Conservation (phyloP, 139 green algal genomes). For the Chlorella sp. region DNA sequence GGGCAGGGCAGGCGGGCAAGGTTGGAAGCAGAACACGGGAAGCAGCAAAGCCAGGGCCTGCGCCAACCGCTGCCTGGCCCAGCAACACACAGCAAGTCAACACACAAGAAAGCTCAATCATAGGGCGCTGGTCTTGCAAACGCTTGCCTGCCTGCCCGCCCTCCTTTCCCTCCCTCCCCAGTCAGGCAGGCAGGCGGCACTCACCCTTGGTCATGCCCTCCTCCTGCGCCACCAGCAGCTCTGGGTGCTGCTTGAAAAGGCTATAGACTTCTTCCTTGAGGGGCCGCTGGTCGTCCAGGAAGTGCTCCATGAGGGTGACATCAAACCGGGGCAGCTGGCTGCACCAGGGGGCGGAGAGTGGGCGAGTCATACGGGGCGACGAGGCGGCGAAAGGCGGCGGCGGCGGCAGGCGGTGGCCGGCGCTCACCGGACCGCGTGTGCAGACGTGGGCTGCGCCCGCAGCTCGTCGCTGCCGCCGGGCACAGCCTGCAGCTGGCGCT, state of each 20-base stretch:
- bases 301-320: slow-evolving; percentile 52
- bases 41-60: background rate
- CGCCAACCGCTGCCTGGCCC: background rate
- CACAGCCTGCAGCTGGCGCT: background rate
- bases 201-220: slow-evolving; percentile 80
- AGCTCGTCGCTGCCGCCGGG: background rate
- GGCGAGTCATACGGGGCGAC: background rate
- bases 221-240: slow-evolving; percentile 73
- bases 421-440: background rate
- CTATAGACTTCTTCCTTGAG: slow-evolving; percentile 62
- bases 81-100: no score
- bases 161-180: background rate
- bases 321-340: slow-evolving; percentile 46
- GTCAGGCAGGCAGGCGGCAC: background rate
- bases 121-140: no score
- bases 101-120: no score
- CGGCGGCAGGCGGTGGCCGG: background rate
- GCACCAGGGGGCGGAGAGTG: background rate
- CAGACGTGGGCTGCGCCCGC: background rate
- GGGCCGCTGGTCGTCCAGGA: slow-evolving; percentile 43
- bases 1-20: no score
- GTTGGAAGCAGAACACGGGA: no score
- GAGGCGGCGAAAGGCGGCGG: background rate
- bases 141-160: background rate
- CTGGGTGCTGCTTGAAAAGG: slow-evolving; percentile 71